A percentile compares a stretch with the other conserved stretches of the same genome.
Conservation (phyloP, 768 basidiomycete species). For the Collybia sordida region DNA sequence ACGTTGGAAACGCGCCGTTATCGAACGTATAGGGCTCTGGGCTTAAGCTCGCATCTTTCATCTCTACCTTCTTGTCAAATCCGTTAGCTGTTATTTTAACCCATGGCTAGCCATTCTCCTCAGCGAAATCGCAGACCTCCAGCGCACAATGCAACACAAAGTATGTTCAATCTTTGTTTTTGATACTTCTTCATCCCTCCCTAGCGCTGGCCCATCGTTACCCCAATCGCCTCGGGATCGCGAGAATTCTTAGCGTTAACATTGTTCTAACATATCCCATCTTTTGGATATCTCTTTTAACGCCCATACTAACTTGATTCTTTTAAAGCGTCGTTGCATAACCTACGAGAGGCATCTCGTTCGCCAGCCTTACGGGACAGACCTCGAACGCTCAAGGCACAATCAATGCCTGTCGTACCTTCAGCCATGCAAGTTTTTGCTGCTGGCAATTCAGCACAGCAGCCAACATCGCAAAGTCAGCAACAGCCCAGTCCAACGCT, state of each 20-base stretch:
- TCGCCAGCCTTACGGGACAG: conserved; percentile 47
- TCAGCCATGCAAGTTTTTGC: conserved; percentile 54
- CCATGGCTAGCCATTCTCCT: conserved; percentile 61
- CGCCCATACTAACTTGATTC: conserved; percentile 23
- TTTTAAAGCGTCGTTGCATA: conserved; percentile 38
- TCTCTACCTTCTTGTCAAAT: conserved; percentile 12
- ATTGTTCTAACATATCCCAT: conserved; percentile 2
- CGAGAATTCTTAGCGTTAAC: conserved; percentile 4
- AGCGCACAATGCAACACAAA: conserved; percentile 45
- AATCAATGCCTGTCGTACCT: conserved; percentile 64
- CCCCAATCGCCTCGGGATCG: conserved; percentile 13
- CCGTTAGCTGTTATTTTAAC: conserved; percentile 19
- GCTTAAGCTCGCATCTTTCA: conserved; percentile 26
- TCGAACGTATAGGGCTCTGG: conserved; percentile 30
- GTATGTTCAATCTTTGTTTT: conserved; percentile 34
- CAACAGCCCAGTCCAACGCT: conserved; percentile 49
- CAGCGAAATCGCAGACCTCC: conserved; percentile 57
- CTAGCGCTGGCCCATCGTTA: conserved; percentile 13
- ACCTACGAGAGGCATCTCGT: conserved; percentile 47
- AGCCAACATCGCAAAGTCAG: conserved; percentile 38
- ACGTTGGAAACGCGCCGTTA: conserved; percentile 69
- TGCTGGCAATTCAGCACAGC: conserved; percentile 31
- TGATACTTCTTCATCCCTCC: conserved; percentile 14
- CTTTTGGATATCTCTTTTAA: conserved; percentile 1
- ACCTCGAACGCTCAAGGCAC: conserved; percentile 56